Conservation (phyloP, 2,329 filamentous ascomycete genomes). For the Pseudogymnoascus sp. region DNA sequence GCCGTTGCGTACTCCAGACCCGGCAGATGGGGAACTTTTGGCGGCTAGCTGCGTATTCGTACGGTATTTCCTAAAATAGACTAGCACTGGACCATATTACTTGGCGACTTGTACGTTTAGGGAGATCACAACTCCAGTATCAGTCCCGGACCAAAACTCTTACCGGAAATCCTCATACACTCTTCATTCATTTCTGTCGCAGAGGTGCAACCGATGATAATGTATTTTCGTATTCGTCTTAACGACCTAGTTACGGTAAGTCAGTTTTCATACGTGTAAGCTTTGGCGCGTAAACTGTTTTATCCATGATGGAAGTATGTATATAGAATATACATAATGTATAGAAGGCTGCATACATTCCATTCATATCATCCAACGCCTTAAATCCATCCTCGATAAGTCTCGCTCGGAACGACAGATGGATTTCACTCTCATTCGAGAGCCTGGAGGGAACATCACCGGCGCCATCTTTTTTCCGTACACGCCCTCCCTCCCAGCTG, state of each 20-base stretch:
- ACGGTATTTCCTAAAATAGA: not conserved
- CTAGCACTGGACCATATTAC: not conserved
- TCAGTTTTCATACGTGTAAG: not conserved
- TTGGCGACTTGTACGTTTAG: not conserved
- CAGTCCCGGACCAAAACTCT: not conserved
- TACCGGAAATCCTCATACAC: not conserved
- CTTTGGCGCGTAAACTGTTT: not conserved
- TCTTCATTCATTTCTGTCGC: not conserved
- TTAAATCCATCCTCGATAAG: not conserved
- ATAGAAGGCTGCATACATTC: not conserved
- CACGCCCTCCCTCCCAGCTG: conserved; percentile 14
- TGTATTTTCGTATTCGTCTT: not conserved
- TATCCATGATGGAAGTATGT: not conserved
- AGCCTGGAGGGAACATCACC: not conserved
- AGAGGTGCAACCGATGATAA: not conserved
- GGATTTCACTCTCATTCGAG: not conserved
- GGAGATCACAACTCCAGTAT: not conserved
- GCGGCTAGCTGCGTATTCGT: not conserved
- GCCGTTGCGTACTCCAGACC: not conserved
- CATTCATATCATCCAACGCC: not conserved
- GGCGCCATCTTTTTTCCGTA: conserved; percentile 11
- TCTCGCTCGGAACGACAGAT: not conserved
- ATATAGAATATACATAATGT: not conserved
- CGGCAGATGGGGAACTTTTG: not conserved
- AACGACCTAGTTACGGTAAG: not conserved